Evolutionary conservation across 208 protist species (phyloP).

Genomic region (Leishmania martiniquensis): DNA sequence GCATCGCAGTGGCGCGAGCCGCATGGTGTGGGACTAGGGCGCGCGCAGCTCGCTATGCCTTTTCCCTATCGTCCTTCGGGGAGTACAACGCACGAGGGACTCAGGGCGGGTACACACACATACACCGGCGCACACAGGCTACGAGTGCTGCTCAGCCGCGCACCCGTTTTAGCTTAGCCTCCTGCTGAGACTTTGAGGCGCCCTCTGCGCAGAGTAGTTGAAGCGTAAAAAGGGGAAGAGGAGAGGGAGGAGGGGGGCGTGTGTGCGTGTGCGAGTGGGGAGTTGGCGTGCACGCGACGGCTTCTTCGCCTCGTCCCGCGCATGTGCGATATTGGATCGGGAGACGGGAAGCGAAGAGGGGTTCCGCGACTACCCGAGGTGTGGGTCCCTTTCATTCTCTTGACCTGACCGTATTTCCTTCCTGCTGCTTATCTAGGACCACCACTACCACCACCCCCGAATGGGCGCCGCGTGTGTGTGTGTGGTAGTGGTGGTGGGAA

Average conservation of each 20-base stretch:
- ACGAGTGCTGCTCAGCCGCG: background rate
- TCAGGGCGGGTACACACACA: background rate
- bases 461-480: too few species aligned
- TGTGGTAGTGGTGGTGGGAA: too few species aligned
- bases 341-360: background rate
- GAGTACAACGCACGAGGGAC: background rate
- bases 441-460: too few species aligned
- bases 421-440: too few species aligned
- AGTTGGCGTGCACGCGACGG: too few species aligned
- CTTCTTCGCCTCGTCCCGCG: background rate
- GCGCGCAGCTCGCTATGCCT: background rate
- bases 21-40: background rate
- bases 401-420: too few species aligned
- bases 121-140: background rate
- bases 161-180: background rate
- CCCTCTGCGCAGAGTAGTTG: background rate
- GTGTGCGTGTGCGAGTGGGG: background rate
- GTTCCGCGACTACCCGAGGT: background rate
- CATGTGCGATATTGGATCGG: background rate
- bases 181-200: background rate
- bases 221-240: background rate
- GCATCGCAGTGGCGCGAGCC: background rate
- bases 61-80: background rate
- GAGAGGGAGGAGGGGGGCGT: background rate
- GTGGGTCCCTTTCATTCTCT: too few species aligned